Evolutionary conservation across 306 rosid species (phyloP).

Genomic region (Medicago lupulina): DNA sequence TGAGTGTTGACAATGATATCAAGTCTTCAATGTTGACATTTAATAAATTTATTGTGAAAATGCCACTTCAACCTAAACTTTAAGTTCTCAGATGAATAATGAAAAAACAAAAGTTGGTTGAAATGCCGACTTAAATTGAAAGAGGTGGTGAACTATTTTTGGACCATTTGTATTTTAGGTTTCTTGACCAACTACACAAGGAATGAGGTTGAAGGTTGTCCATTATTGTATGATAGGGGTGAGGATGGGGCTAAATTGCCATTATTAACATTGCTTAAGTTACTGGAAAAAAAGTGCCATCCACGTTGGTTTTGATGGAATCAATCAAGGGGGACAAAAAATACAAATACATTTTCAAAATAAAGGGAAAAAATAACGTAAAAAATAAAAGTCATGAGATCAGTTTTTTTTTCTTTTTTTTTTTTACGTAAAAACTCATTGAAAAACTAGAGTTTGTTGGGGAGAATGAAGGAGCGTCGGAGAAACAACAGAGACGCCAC

Average conservation of each 20-base stretch:
- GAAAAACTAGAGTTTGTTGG: no score
- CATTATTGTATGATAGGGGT: background rate
- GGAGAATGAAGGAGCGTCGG: no score
- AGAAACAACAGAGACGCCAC: no score
- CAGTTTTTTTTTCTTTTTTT: no score
- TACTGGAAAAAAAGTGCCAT: no score
- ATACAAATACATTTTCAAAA: no score
- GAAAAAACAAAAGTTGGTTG: background rate
- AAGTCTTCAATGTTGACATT: background rate
- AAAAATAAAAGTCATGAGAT: no score
- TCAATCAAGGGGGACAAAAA: no score
- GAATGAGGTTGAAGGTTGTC: background rate
- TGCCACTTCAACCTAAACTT: slow-evolving; percentile 6
- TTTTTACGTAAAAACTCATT: no score
- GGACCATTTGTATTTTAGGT: background rate
- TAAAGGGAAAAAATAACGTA: no score
- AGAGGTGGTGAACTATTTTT: background rate
- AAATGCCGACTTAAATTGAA: background rate
- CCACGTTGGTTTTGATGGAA: no score
- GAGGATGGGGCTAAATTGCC: background rate
- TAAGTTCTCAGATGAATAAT: background rate
- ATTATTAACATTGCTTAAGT: no score
- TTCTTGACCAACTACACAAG: slow-evolving; percentile 1
- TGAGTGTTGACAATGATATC: background rate
- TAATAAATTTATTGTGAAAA: background rate